Conservation (phyloP, 2,329 filamentous ascomycete species). For the Karstenula rhodostoma region DNA sequence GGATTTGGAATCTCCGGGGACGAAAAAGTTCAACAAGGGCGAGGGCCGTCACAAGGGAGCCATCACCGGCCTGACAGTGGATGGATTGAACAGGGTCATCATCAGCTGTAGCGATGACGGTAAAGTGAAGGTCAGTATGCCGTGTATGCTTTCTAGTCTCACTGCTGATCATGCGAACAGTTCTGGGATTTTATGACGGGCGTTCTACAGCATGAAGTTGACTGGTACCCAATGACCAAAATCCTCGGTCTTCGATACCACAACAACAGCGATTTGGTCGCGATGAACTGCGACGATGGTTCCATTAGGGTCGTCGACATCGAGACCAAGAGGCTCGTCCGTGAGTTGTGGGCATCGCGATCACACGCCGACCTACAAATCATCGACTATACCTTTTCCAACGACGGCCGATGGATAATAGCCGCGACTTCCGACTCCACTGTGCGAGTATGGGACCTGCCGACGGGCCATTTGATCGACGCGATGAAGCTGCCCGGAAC, state of each 20-base stretch:
- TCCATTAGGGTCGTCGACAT: slow-evolving; percentile 90
- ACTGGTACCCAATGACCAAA: slow-evolving; percentile 80
- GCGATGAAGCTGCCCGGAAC: slow-evolving; percentile 80
- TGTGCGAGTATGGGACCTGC: slow-evolving; percentile 91
- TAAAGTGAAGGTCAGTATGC: slow-evolving; percentile 72
- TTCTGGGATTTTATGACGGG: slow-evolving; percentile 97
- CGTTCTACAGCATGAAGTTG: slow-evolving; percentile 78
- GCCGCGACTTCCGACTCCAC: slow-evolving; percentile 83
- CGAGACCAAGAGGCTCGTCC: slow-evolving; percentile 86
- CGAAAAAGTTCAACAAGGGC: slow-evolving; percentile 54
- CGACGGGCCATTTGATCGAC: slow-evolving; percentile 94
- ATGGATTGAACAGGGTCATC: slow-evolving; percentile 85
- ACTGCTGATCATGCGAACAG: slow-evolving; percentile 40
- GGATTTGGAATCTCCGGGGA: slow-evolving; percentile 55
- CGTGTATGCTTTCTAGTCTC: background rate
- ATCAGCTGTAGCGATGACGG: slow-evolving; percentile 91
- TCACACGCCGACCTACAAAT: slow-evolving; percentile 51
- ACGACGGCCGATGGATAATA: slow-evolving; percentile 92
- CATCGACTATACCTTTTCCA: slow-evolving; percentile 73
- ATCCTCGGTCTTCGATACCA: slow-evolving; percentile 84
- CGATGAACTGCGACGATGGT: slow-evolving; percentile 86
- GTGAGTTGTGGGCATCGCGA: slow-evolving; percentile 81
- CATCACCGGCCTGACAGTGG: slow-evolving; percentile 86
- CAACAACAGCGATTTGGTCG: slow-evolving; percentile 81
- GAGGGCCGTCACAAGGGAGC: slow-evolving; percentile 80